Percentiles rank a stretch among this genome's conserved stretches.
These are phyloP conservation scores for Neonectria sp. DNA, from an alignment of 2,329 filamentous ascomycete genomes.

Conservation along the genomic window DNA sequence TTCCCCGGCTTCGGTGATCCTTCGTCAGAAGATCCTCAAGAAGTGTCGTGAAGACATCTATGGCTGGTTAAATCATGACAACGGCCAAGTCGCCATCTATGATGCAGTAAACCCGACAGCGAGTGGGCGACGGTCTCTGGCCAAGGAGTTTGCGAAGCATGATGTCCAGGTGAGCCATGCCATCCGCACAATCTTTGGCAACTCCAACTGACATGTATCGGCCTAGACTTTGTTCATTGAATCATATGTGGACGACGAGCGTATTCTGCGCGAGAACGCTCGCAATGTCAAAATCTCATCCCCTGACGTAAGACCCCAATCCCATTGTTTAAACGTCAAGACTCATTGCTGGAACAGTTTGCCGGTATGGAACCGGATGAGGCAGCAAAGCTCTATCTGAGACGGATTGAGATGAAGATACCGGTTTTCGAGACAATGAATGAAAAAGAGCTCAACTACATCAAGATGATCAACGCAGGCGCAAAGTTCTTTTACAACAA, in stretches of 20 bases:
- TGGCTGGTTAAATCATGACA: slow-evolving; percentile 95
- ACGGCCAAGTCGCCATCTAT: slow-evolving; percentile 98
- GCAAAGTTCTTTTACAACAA: slow-evolving; percentile 96
- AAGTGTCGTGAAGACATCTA: slow-evolving; percentile 98
- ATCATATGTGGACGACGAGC: slow-evolving; percentile 93
- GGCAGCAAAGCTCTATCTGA: slow-evolving; percentile 91
- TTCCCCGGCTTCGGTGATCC: slow-evolving; percentile 89
- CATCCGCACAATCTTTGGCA: too few species aligned
- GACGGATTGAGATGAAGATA: slow-evolving; percentile 91
- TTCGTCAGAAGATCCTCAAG: slow-evolving; percentile 97
- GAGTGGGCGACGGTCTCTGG: slow-evolving; percentile 84
- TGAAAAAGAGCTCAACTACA: slow-evolving; percentile 93
- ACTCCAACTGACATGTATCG: slow-evolving; percentile 16
- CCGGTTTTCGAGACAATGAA: slow-evolving; percentile 98
- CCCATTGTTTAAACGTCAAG: not conserved
- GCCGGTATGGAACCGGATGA: slow-evolving; percentile 92
- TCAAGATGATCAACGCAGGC: slow-evolving; percentile 99
- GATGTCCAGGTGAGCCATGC: slow-evolving; percentile 80
- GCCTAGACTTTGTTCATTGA: slow-evolving; percentile 93
- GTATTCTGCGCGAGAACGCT: slow-evolving; percentile 96
- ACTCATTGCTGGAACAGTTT: slow-evolving; percentile 69
- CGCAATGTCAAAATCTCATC: slow-evolving; percentile 98
- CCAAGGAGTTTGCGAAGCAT: slow-evolving; percentile 98
- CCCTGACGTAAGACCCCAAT: slow-evolving; percentile 79
- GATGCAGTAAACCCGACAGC: slow-evolving; percentile 96